Conservation (phyloP, 768 basidiomycete species). For the Lentinus brumalis region DNA sequence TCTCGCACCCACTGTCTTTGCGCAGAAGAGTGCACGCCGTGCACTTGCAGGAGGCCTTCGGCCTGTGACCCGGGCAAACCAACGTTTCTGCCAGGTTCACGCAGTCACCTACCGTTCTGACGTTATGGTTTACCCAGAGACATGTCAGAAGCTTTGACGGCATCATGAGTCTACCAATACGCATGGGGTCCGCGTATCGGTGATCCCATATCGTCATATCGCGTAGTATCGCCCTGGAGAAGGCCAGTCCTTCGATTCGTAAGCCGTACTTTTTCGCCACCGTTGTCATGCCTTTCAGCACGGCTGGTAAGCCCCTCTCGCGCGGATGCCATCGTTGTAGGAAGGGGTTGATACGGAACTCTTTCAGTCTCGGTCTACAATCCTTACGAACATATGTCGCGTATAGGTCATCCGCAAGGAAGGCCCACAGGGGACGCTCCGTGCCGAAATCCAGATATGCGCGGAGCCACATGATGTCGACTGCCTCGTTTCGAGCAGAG, state of each 20-base stretch:
- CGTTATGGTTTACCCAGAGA: too few species aligned
- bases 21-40: not conserved
- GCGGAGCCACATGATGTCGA: constrained; percentile 17
- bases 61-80: too few species aligned
- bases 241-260: constrained; percentile 1
- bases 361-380: not conserved
- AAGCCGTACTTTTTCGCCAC: constrained; percentile 4
- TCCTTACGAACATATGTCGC: not conserved
- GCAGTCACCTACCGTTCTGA: too few species aligned
- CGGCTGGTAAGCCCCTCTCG: not conserved
- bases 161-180: too few species aligned
- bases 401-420: constrained; percentile 9
- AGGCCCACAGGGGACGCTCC: constrained; percentile 12
- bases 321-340: constrained; percentile 5
- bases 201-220: constrained; percentile 7
- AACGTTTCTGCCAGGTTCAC: too few species aligned
- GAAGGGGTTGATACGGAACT: not conserved
- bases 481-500: constrained; percentile 17
- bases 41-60: too few species aligned
- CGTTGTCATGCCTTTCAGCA: not conserved
- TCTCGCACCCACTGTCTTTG: not conserved
- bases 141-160: too few species aligned
- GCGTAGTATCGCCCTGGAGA: not conserved
- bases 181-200: not conserved
- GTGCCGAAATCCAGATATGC: not conserved